phyloP scores from a whole-genome alignment of 768 basidiomycete genomes.

The Mycena chlorophos region DNA sequence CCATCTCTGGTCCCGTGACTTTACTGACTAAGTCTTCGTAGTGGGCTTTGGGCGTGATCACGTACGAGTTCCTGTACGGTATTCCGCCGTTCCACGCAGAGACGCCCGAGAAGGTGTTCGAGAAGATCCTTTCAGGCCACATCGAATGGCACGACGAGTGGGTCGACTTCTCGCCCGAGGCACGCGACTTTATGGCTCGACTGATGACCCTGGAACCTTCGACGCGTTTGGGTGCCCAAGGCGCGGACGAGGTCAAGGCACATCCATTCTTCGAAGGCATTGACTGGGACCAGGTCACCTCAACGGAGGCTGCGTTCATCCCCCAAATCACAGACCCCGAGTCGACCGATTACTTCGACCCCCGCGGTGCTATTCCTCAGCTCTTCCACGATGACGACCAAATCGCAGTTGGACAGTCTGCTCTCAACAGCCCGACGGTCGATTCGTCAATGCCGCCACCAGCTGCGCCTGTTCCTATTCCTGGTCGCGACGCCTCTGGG shows the following conservation, averaged over 20 bases:
- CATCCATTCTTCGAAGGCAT: conserved; percentile 90
- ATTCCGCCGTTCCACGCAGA: conserved; percentile 98
- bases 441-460: conserved; percentile 44
- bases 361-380: conserved; percentile 88
- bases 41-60: conserved; percentile 99
- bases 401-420: conserved; percentile 48
- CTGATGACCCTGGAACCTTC: conserved; percentile 80
- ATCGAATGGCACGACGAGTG: conserved; percentile 97
- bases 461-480: conserved; percentile 43
- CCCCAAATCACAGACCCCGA: conserved; percentile 94
- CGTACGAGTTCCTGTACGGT: conserved; percentile 97
- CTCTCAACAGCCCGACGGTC: conserved; percentile 48
- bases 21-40: conserved; percentile 35
- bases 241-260: conserved; percentile 88
- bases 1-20: not conserved
- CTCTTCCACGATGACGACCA: conserved; percentile 90
- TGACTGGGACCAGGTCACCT: conserved; percentile 91
- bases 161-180: conserved; percentile 82
- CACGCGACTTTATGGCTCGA: conserved; percentile 85
- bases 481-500: conserved; percentile 48
- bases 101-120: conserved; percentile 95
- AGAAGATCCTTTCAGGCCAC: conserved; percentile 93
- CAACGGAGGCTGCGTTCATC: conserved; percentile 89
- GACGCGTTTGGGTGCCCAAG: conserved; percentile 79
- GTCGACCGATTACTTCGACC: conserved; percentile 99